Conservation (phyloP, 2,329 filamentous ascomycete species). For the Elsinoe ampelina region DNA sequence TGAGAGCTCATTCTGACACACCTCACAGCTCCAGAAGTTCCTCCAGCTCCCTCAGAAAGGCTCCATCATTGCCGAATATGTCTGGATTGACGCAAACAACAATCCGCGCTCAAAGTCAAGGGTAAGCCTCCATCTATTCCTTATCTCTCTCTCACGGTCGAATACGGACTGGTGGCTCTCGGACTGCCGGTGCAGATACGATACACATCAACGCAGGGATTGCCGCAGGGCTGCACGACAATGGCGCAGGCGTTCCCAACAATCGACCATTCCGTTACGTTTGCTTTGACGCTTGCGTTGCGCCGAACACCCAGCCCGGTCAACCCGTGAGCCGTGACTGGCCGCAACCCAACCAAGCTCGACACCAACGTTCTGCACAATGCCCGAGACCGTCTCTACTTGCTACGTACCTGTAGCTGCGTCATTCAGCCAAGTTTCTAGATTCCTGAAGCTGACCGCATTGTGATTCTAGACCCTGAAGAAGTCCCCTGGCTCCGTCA, state of each 20-base stretch:
- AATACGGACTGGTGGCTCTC: background rate
- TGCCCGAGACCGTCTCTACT: background rate
- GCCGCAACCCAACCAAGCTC: constrained; percentile 7
- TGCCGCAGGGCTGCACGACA: background rate
- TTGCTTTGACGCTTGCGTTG: constrained; percentile 10
- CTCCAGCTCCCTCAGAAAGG: constrained; percentile 83
- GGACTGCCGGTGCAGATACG: constrained; percentile 10
- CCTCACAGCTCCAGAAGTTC: constrained; percentile 75
- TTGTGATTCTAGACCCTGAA: constrained; percentile 48
- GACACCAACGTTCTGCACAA: constrained; percentile 3
- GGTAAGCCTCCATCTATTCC: constrained; percentile 50
- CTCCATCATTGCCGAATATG: constrained; percentile 84
- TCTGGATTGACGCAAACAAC: constrained; percentile 84
- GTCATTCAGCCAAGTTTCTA: constrained; percentile 4
- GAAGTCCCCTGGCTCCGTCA: constrained; percentile 47
- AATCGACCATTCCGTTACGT: constrained; percentile 8
- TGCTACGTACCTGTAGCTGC: background rate
- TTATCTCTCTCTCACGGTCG: background rate
- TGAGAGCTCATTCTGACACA: constrained; percentile 14
- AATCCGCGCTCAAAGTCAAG: constrained; percentile 89
- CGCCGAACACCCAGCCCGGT: constrained; percentile 7
- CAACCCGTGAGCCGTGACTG: constrained; percentile 5
- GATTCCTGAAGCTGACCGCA: constrained; percentile 1
- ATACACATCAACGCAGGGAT: constrained; percentile 1
- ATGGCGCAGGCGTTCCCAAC: constrained; percentile 8